A percentile compares a stretch with the other conserved stretches of the same genome.
Evolutionary conservation across 1,284 basidiomycete species (phyloP).

Genomic region (Malassezia nana): DNA sequence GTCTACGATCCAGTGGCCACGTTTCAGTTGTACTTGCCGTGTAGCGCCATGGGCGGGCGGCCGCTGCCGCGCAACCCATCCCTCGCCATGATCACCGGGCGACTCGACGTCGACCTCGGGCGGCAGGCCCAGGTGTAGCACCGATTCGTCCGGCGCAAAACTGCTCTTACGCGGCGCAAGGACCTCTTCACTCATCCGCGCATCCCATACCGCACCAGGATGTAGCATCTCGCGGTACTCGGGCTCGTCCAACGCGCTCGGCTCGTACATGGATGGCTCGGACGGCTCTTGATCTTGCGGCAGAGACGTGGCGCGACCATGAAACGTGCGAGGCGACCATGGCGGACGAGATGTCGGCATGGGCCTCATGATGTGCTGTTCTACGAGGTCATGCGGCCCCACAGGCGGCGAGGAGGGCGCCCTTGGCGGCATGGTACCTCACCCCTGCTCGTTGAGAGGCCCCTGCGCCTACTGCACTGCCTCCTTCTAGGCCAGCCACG

Average conservation of each 20-base stretch:
- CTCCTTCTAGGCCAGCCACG: no score
- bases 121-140: background rate
- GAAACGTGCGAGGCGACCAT: background rate
- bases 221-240: background rate
- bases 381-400: background rate
- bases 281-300: background rate
- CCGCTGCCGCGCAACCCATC: constrained; percentile 47
- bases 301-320: background rate
- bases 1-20: constrained; percentile 51
- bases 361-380: background rate
- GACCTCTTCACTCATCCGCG: background rate
- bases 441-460: background rate
- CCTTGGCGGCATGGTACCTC: background rate
- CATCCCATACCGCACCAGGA: background rate
- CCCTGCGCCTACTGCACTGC: no score
- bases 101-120: background rate
- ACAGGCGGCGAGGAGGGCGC: background rate
- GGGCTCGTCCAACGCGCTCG: background rate
- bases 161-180: background rate
- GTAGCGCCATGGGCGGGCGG: constrained; percentile 51
- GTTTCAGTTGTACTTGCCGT: constrained; percentile 76
- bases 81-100: background rate
- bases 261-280: background rate
- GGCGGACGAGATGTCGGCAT: background rate
- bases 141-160: background rate